Conservation (phyloP, 345 rosid species). For the Leavenworthia alabamica region DNA sequence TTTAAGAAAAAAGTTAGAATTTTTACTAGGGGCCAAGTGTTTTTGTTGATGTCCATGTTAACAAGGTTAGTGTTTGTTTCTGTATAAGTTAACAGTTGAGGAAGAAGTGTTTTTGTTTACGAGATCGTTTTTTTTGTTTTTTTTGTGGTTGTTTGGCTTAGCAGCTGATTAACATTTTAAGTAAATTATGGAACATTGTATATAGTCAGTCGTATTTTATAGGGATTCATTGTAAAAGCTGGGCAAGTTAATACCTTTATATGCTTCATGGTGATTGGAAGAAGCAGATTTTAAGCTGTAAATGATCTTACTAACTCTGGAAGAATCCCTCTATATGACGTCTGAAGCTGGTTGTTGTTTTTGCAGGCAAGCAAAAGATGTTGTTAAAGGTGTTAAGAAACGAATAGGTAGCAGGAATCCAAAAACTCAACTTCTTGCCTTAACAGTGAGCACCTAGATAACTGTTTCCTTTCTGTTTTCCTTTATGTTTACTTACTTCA, state of each 20-base stretch:
- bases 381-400: constrained; percentile 90
- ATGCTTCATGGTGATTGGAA: constrained; percentile 8
- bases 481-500: no score
- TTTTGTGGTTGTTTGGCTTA: background rate
- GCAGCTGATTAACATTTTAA: background rate
- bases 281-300: background rate
- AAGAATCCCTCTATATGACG: background rate
- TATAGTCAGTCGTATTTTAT: no score
- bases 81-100: no score
- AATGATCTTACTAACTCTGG: background rate
- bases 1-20: no score
- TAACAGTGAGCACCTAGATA: constrained; percentile 62
- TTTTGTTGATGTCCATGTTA: background rate
- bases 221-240: background rate
- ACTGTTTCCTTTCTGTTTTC: constrained; percentile 11
- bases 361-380: constrained; percentile 91
- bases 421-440: constrained; percentile 90
- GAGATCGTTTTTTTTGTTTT: no score
- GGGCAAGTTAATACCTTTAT: background rate
- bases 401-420: constrained; percentile 78
- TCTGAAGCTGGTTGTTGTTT: constrained; percentile 15
- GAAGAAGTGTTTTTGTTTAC: no score
- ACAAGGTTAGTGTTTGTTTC: constrained; percentile 3
- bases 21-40: background rate
- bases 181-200: background rate